Conservation (phyloP, 129 eudicot genomes). For the Smallanthus sonchifolius region DNA sequence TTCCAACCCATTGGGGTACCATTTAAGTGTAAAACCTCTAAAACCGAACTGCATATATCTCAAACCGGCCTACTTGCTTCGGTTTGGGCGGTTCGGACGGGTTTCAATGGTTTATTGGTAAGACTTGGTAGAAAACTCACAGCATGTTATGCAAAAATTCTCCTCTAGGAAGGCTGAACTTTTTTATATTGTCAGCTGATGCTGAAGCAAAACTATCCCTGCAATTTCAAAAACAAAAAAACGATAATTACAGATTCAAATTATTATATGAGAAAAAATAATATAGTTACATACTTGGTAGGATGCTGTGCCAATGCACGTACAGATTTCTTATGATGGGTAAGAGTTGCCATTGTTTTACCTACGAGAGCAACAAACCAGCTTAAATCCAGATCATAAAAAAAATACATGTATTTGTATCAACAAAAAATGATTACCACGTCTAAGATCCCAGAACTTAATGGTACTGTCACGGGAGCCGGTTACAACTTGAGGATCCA, state of each 20-base stretch:
- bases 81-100: too few relatives aligned
- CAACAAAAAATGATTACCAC: conserved; percentile 35
- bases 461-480: conserved; percentile 97
- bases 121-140: conserved; percentile 44
- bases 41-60: too few relatives aligned
- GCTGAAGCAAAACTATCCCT: conserved; percentile 98
- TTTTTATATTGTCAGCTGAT: conserved; percentile 97
- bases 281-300: conserved; percentile 51
- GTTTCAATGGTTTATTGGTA: too few relatives aligned
- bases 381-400: not conserved
- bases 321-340: conserved; percentile 96
- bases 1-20: too few relatives aligned
- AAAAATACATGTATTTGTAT: not conserved
- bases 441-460: conserved; percentile 98
- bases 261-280: not conserved
- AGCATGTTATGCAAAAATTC: conserved; percentile 98
- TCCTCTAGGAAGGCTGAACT: conserved; percentile 92
- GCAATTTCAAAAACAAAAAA: conserved; percentile 25
- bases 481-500: conserved; percentile 99
- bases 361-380: conserved; percentile 38
- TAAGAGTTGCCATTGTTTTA: conserved; percentile 87
- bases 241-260: not conserved
- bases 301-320: conserved; percentile 98
- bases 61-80: too few relatives aligned
- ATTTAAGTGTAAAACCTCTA: too few relatives aligned